Conservation (phyloP, 495 filamentous ascomycete species). For the Mycothermus thermophilus region DNA sequence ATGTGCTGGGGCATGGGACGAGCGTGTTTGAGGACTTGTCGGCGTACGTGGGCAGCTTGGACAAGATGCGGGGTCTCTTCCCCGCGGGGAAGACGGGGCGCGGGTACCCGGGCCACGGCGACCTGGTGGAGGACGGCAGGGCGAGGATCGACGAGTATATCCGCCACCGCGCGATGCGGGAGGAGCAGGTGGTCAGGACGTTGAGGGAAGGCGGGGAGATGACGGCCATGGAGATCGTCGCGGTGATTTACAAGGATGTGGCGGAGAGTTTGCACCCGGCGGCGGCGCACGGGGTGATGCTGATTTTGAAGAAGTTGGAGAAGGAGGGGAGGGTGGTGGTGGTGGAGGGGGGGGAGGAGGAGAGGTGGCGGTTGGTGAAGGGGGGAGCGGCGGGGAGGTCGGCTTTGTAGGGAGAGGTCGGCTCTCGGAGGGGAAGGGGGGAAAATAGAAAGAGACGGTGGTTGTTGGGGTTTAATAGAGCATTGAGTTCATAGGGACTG, state of each 20-base stretch:
- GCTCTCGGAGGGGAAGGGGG: too few species aligned
- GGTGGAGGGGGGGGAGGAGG: slow-evolving; percentile 24
- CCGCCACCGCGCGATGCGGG: slow-evolving; percentile 59
- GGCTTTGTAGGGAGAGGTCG: slow-evolving; percentile 23
- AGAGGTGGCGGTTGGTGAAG: slow-evolving; percentile 38
- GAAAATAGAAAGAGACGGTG: too few species aligned
- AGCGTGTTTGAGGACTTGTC: slow-evolving; percentile 77
- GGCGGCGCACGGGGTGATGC: slow-evolving; percentile 52
- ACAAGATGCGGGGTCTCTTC: slow-evolving; percentile 53
- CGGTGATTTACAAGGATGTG: slow-evolving; percentile 68
- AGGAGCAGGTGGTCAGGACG: slow-evolving; percentile 65
- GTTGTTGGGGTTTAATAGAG: too few species aligned
- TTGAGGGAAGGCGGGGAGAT: slow-evolving; percentile 31
- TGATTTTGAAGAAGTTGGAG: slow-evolving; percentile 57
- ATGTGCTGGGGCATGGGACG: slow-evolving; percentile 87
- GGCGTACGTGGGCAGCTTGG: slow-evolving; percentile 57
- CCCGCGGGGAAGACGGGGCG: slow-evolving; percentile 27
- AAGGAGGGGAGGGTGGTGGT: slow-evolving; percentile 47
- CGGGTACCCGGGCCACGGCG: slow-evolving; percentile 85
- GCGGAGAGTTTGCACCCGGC: slow-evolving; percentile 60
- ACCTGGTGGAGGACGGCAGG: slow-evolving; percentile 51
- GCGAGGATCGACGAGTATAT: slow-evolving; percentile 69
- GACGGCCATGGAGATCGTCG: slow-evolving; percentile 67
- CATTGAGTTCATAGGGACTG: too few species aligned
- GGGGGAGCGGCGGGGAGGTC: slow-evolving; percentile 24